Evolutionary conservation across 768 basidiomycete species (phyloP).

Genomic region (Kwoniella heveanensis): DNA sequence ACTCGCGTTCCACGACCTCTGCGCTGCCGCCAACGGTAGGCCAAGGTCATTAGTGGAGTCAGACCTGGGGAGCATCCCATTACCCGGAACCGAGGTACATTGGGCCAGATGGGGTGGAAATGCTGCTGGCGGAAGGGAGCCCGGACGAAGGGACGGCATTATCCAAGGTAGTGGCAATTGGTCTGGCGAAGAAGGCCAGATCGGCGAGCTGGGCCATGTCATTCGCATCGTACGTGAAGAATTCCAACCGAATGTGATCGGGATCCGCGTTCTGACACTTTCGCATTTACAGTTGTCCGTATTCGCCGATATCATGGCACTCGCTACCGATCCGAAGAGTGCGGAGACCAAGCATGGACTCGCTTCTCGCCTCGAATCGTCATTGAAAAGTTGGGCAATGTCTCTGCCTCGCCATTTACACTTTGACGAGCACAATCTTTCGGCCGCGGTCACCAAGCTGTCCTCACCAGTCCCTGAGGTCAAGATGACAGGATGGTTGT

Average conservation of each 20-base stretch:
- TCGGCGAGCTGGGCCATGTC: conserved; percentile 54
- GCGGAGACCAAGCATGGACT: conserved; percentile 14
- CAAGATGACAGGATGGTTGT: conserved; percentile 46
- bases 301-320: conserved; percentile 49
- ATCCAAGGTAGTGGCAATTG: conserved; percentile 37
- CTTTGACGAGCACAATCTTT: conserved; percentile 50
- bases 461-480: conserved; percentile 37
- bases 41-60: conserved; percentile 34
- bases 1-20: conserved; percentile 47
- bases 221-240: conserved; percentile 50
- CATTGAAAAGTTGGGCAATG: conserved; percentile 47
- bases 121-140: conserved; percentile 26
- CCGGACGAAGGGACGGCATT: conserved; percentile 39
- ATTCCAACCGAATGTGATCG: too few species aligned
- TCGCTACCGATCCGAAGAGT: conserved; percentile 31
- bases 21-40: conserved; percentile 41
- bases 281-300: conserved; percentile 41
- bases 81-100: conserved; percentile 46
- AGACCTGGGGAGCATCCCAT: conserved; percentile 37
- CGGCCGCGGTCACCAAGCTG: conserved; percentile 29
- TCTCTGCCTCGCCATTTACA: conserved; percentile 45
- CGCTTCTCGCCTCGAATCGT: conserved; percentile 18
- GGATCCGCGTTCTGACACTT: too few species aligned
- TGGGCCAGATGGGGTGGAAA: conserved; percentile 47
- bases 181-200: conserved; percentile 39